Base-by-base conservation (phyloP, 306 rosid species). In the Quercus dentata region DNA sequence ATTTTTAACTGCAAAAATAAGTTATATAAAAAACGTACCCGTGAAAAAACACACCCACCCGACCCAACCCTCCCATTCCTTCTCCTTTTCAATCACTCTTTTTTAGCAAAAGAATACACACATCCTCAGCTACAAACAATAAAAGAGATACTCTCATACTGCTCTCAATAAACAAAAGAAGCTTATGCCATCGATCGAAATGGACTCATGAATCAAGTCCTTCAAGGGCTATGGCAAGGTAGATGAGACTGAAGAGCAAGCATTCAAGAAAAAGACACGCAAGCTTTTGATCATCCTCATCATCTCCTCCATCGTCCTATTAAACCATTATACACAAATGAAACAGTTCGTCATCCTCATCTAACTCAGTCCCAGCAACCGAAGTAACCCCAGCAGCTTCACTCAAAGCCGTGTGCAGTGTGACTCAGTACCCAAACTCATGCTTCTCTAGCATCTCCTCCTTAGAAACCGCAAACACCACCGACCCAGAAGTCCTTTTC, bases 171-270 rank as follows among this genome's bases (percentile, higher is more conserved):
- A 25, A 15, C 27, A 68, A 56, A 51, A 52, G 11, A 61, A 52
- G 11, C 27, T 12, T 51, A 7, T 7, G 9, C 2, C 46, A 41
- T 41, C 46, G 11, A 41, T 19, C 5, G 0, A 17, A 3, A 91
- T 92, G 99, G 96, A 92, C 61, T 78, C 96, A 0, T 78, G 93
- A 0, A 83, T 87, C 55, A 75, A 88, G 65, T 95, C 98, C 80
- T 91, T 95, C 84, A 92, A 92, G 76, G 98, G 98, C 21, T 92
- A 92, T 18, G 98, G 92, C 80, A 90, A 92, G 79, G 96, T 90
- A 2, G 94, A 92, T 71, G 98, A 89, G 77, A 57, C 81, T 19
- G 97, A 95, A 74, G 89, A 91, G 15, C 87, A 84, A 84, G 87
- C 92, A 30, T 91, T 78, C 76, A 71, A 75, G 8, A 83, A 76